Conservation (phyloP, 306 rosid genomes). For the Fagus crenata region DNA sequence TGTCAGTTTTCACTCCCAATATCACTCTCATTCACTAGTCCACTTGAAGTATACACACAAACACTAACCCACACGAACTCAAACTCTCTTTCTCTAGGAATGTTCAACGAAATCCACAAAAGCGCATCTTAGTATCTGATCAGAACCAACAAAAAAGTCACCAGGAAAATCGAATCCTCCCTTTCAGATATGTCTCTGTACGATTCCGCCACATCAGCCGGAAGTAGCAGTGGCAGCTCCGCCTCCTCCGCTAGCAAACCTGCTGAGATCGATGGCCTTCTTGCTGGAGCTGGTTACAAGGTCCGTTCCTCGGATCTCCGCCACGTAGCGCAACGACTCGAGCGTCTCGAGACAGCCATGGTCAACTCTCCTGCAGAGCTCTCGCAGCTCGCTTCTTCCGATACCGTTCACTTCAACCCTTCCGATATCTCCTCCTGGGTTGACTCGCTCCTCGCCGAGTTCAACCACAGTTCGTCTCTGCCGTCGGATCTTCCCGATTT, state of each 20-base stretch:
- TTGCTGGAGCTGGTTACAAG: slow-evolving; percentile 73
- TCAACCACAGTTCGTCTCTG: slow-evolving; percentile 40
- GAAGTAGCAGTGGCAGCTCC: slow-evolving; percentile 49
- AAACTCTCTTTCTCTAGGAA: not conserved
- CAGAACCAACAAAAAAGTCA: not conserved
- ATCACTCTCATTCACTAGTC: not conserved
- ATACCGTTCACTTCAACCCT: slow-evolving; percentile 64
- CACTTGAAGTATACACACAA: not conserved
- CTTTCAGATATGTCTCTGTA: slow-evolving; percentile 42
- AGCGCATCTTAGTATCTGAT: slow-evolving; percentile 13
- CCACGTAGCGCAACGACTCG: slow-evolving; percentile 70
- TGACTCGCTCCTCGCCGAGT: slow-evolving; percentile 72
- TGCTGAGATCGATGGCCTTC: slow-evolving; percentile 55
- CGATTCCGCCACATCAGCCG: slow-evolving; percentile 27
- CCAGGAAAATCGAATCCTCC: not conserved
- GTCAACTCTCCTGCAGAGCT: slow-evolving; percentile 59
- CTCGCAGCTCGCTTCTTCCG: slow-evolving; percentile 64
- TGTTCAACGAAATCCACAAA: slow-evolving; percentile 17
- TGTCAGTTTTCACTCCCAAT: slow-evolving; percentile 26
- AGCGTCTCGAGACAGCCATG: slow-evolving; percentile 61
- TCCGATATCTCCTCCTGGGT: slow-evolving; percentile 76
- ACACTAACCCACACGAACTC: not conserved
- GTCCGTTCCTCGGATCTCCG: slow-evolving; percentile 70
- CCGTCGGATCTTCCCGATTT: slow-evolving; percentile 54
- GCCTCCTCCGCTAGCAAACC: slow-evolving; percentile 40